Evolutionary conservation across 352 stramenopile species (phyloP).

Genomic region (Phytophthora sojae): DNA sequence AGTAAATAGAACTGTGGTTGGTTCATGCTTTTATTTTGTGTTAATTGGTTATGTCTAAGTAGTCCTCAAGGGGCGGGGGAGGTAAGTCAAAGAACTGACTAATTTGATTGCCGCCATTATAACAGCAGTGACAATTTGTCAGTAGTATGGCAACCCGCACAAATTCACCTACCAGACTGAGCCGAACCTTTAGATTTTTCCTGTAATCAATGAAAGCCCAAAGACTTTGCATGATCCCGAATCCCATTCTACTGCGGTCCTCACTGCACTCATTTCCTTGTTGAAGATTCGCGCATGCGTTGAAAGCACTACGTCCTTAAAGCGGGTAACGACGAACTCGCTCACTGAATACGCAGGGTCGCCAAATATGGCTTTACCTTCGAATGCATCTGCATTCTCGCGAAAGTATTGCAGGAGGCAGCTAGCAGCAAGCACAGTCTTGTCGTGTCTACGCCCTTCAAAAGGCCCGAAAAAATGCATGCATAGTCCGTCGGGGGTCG

Average conservation of each 20-base stretch:
- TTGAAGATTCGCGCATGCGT: background rate
- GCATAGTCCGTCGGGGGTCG: background rate
- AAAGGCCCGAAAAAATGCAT: background rate
- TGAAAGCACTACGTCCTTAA: background rate
- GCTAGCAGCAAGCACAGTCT: background rate
- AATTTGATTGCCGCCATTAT: background rate
- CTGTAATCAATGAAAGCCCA: slow-evolving; percentile 1
- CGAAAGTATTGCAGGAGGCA: background rate
- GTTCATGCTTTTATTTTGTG: background rate
- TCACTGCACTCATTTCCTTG: background rate
- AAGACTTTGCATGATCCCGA: background rate
- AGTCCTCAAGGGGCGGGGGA: background rate
- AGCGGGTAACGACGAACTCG: background rate
- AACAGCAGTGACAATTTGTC: background rate
- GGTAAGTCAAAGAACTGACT: background rate
- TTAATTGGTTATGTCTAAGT: background rate
- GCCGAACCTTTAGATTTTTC: background rate
- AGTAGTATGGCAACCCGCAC: background rate
- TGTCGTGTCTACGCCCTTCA: background rate
- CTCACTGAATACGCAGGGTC: background rate
- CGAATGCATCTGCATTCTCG: background rate
- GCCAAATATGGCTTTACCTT: slow-evolving; percentile 1
- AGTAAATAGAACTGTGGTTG: slow-evolving; percentile 1
- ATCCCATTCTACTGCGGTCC: background rate
- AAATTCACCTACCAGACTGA: background rate